A percentile compares a stretch with the other conserved stretches of the same genome.
Evolutionary conservation across 495 filamentous ascomycete genomes (phyloP).

Genomic region (Penicillium cosmopolitanum): DNA sequence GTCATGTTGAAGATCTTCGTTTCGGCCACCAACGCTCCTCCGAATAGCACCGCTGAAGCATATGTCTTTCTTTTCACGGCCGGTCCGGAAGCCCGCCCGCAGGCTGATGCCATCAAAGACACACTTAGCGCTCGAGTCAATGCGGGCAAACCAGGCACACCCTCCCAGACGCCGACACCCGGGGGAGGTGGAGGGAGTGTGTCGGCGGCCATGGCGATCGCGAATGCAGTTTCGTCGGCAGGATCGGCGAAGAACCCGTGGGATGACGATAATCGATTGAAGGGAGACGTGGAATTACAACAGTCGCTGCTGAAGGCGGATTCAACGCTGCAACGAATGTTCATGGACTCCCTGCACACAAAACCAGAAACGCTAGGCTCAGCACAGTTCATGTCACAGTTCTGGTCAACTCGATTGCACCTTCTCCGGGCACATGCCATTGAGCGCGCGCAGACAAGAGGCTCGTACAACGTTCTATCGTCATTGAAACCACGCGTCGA

Average conservation of each 20-base stretch:
- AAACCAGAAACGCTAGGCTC: slow-evolving; percentile 82
- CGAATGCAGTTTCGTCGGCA: slow-evolving; percentile 54
- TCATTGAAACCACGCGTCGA: slow-evolving; percentile 82
- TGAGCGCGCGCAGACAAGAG: slow-evolving; percentile 79
- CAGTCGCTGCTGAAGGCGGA: slow-evolving; percentile 81
- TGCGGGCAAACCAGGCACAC: slow-evolving; percentile 60
- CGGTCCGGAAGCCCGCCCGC: slow-evolving; percentile 68
- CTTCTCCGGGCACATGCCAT: slow-evolving; percentile 88
- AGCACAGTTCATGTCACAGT: slow-evolving; percentile 79
- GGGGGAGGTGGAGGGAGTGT: slow-evolving; percentile 45
- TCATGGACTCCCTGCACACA: slow-evolving; percentile 74
- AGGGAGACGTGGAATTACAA: slow-evolving; percentile 75
- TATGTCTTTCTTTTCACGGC: slow-evolving; percentile 90
- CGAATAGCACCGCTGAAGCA: slow-evolving; percentile 58
- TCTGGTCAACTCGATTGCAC: slow-evolving; percentile 87
- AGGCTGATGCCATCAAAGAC: slow-evolving; percentile 84
- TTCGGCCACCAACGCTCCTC: slow-evolving; percentile 55
- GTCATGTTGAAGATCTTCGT: slow-evolving; percentile 89
- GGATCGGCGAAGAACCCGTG: slow-evolving; percentile 54
- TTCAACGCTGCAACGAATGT: slow-evolving; percentile 71
- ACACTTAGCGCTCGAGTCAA: slow-evolving; percentile 77
- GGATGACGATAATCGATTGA: slow-evolving; percentile 78
- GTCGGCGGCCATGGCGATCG: slow-evolving; percentile 62
- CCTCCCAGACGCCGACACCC: slow-evolving; percentile 36
- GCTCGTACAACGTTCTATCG: slow-evolving; percentile 90